These are phyloP conservation scores for Catunica adiposa DNA, from an alignment of 2,329 filamentous ascomycete genomes.

Conservation along the genomic window DNA sequence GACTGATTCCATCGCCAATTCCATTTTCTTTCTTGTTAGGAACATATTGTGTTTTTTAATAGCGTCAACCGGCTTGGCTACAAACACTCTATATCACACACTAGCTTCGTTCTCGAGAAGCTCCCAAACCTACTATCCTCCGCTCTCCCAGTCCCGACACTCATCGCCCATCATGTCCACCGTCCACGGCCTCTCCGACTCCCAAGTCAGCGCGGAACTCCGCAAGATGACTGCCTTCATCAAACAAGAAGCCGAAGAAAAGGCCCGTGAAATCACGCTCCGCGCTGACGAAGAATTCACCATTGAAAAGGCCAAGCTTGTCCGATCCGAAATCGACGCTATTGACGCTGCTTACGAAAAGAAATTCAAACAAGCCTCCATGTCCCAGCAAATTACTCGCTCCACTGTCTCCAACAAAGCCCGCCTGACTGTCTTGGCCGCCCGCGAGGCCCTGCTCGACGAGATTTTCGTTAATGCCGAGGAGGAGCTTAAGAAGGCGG, in stretches of 20 bases:
- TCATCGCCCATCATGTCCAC: constrained; percentile 17
- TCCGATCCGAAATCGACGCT: constrained; percentile 80
- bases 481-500: constrained; percentile 47
- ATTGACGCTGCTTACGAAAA: constrained; percentile 93
- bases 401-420: constrained; percentile 96
- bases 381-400: constrained; percentile 97
- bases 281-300: constrained; percentile 98
- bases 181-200: constrained; percentile 85
- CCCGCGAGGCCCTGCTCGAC: constrained; percentile 82
- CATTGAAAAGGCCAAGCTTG: constrained; percentile 97
- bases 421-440: constrained; percentile 69
- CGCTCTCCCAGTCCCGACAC: background rate
- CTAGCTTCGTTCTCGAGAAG: too few species aligned
- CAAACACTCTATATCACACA: background rate
- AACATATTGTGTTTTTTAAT: background rate
- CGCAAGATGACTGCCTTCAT: constrained; percentile 99
- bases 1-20: background rate
- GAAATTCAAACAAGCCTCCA: constrained; percentile 97
- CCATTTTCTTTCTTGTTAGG: background rate
- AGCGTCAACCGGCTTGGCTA: background rate
- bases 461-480: constrained; percentile 69
- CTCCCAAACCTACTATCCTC: background rate
- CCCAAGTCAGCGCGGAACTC: constrained; percentile 96
- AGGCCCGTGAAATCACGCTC: constrained; percentile 91
- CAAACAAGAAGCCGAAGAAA: constrained; percentile 93